Evolutionary conservation across 768 basidiomycete genomes (phyloP), one percentile per base, ranked within the genome.

Genomic region (Pholiota molesta): DNA sequence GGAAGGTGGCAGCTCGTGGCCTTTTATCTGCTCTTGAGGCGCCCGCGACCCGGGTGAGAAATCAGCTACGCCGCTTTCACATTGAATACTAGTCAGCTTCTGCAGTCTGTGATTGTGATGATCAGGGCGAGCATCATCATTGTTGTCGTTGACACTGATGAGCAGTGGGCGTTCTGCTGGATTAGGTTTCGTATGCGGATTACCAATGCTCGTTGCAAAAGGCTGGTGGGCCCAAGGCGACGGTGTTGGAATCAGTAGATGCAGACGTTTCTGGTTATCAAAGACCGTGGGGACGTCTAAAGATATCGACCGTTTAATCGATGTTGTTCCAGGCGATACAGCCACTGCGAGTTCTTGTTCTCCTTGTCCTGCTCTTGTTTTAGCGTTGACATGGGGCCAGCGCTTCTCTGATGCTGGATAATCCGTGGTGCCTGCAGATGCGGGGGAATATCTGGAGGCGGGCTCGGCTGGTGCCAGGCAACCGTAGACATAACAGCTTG

Each of bases 401-500:
- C 40, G 40, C 28, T 40, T 28, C 55, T 39, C 55, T 40, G 37
- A n/a, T 26, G 37, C 26, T 56, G 39, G 26, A 56, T 26, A 19
- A 19, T 19, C 13, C 55, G 55, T 8, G 40, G 55, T 39, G 55
- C 37, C 13, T 39, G 39, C 10, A 11, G 55, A 11, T 17, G 55
- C 16, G 37, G 3, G 4, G 10, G 37, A 9, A 8, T 19, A n/a
- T 56, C 23, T 28, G 11, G 19, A 26, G 23, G 47, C 5, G 47
- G 23, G 13, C n/a, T 23, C 11, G 47, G 39, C 40, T 19, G 23
- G 2, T 61, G 53, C 57, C 56, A 47, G 39, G 35, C 53, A 4
- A 23, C 57, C 21, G 54, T 65, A 2, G 65, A 59, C 31, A 61
- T 42, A 5, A 63, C 16, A 29, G 62, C 57, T 29, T 59, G 65